phyloP scores from a whole-genome alignment of 208 protist genomes.

The Kentomonas sorsogonicus region DNA sequence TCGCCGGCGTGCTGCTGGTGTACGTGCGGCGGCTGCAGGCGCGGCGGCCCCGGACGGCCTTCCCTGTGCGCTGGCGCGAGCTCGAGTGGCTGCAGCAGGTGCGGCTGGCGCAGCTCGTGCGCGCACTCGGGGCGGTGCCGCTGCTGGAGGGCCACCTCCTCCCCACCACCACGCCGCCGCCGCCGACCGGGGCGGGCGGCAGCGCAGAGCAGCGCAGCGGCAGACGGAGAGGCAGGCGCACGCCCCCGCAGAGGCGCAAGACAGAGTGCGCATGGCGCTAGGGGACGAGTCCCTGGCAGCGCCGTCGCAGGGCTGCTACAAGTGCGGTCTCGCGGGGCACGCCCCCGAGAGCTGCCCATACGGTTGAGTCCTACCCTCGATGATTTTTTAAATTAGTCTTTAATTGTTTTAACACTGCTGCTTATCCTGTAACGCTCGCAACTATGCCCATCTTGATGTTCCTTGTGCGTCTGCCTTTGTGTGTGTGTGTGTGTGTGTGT shows the following conservation, averaged over 20 bases:
- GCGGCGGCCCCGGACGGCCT: constrained; percentile 9
- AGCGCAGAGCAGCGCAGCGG: constrained; percentile 6
- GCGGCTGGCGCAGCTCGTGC: constrained; percentile 48
- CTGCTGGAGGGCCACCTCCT: constrained; percentile 11
- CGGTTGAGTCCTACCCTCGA: not conserved
- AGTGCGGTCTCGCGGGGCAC: constrained; percentile 60
- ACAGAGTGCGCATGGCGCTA: too few species aligned
- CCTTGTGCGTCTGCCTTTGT: not conserved
- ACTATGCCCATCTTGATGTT: constrained; percentile 1
- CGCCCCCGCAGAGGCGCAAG: too few species aligned
- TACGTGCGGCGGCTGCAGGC: constrained; percentile 40
- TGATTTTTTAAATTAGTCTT: constrained; percentile 8
- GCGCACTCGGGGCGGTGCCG: constrained; percentile 50
- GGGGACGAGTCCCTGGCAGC: constrained; percentile 19
- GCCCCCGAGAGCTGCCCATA: constrained; percentile 34
- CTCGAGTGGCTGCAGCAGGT: constrained; percentile 63
- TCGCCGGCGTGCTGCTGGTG: constrained; percentile 68
- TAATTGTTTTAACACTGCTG: not conserved
- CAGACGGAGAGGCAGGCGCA: not conserved
- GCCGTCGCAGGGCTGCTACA: constrained; percentile 31
- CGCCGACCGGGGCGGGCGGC: constrained; percentile 2
- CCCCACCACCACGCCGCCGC: constrained; percentile 14
- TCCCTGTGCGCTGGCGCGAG: constrained; percentile 75
- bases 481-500: not conserved
- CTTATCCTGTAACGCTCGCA: not conserved